A percentile compares a stretch with the other conserved stretches of the same genome.
Conservation (phyloP, 2,329 filamentous ascomycete species). For the Fusarium sp. region DNA sequence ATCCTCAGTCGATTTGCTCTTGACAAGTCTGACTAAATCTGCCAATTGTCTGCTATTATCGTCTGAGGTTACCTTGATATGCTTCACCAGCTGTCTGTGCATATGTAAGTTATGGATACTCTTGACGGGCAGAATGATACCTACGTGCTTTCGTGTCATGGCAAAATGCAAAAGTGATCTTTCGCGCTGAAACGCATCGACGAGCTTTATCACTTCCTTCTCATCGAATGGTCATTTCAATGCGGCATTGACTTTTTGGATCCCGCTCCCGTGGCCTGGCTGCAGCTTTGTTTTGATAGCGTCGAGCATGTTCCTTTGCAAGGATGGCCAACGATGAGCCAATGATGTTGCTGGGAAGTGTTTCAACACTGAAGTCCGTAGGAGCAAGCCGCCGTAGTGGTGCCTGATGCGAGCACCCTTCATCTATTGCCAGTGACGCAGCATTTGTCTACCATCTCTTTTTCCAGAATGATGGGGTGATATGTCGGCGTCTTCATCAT, state of each 20-base stretch:
- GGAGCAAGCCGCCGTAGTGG: background rate
- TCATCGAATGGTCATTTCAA: constrained; percentile 21
- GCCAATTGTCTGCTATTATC: background rate
- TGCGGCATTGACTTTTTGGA: background rate
- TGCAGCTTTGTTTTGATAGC: constrained; percentile 19
- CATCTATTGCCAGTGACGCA: background rate
- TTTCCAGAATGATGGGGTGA: background rate
- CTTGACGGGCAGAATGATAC: background rate
- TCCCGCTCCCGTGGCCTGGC: background rate
- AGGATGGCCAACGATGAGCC: background rate
- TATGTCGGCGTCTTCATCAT: background rate
- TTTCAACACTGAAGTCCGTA: background rate
- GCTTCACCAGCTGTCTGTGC: background rate
- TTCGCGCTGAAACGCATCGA: background rate
- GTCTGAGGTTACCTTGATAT: background rate
- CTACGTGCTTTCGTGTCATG: background rate
- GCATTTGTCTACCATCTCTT: background rate
- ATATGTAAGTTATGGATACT: background rate
- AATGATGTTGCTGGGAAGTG: background rate
- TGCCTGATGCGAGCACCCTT: background rate
- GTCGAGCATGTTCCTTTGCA: background rate
- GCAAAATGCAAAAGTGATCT: background rate
- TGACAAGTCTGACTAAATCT: background rate
- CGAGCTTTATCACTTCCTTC: constrained; percentile 17
- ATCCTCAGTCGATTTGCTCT: background rate